phyloP scores from a whole-genome alignment of 495 filamentous ascomycete species.

The Choiromyces venosus region DNA sequence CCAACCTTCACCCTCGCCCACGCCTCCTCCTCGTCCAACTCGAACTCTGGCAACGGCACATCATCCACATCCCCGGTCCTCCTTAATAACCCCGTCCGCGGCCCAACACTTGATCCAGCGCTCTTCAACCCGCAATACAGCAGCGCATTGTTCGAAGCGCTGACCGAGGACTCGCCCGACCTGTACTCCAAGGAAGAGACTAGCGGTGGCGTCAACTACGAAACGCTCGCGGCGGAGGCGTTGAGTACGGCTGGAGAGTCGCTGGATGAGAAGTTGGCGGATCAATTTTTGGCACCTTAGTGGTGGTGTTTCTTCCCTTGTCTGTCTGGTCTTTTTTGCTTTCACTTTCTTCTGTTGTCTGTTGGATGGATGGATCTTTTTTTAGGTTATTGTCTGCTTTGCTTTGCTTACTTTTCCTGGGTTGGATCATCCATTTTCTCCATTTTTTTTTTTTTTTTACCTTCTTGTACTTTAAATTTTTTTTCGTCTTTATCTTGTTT shows the following conservation, averaged over 20 bases:
- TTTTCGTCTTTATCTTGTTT: not conserved
- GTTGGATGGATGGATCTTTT: not conserved
- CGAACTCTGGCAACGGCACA: conserved; percentile 7
- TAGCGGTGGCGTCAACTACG: conserved; percentile 26
- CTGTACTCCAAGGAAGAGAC: conserved; percentile 34
- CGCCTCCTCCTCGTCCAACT: conserved; percentile 14
- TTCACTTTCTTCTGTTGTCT: too few species aligned
- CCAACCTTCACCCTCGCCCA: conserved; percentile 32
- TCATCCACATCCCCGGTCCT: conserved; percentile 28
- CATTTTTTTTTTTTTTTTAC: not conserved
- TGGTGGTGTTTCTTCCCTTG: not conserved
- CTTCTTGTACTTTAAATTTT: not conserved
- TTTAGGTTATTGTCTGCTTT: not conserved
- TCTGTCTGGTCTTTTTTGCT: not conserved
- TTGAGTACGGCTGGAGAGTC: conserved; percentile 24
- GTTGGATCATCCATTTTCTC: not conserved
- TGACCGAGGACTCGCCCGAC: conserved; percentile 39
- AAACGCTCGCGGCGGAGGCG: conserved; percentile 30
- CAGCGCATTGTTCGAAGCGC: conserved; percentile 37
- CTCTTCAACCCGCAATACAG: conserved; percentile 38
- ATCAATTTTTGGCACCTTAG: conserved; percentile 29
- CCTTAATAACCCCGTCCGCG: conserved; percentile 37
- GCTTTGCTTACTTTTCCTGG: not conserved
- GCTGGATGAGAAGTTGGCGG: conserved; percentile 29
- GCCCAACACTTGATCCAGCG: conserved; percentile 38